These are phyloP conservation scores for Saturnispora sekii DNA, from an alignment of 805 yeast species.

Conservation along the genomic window DNA sequence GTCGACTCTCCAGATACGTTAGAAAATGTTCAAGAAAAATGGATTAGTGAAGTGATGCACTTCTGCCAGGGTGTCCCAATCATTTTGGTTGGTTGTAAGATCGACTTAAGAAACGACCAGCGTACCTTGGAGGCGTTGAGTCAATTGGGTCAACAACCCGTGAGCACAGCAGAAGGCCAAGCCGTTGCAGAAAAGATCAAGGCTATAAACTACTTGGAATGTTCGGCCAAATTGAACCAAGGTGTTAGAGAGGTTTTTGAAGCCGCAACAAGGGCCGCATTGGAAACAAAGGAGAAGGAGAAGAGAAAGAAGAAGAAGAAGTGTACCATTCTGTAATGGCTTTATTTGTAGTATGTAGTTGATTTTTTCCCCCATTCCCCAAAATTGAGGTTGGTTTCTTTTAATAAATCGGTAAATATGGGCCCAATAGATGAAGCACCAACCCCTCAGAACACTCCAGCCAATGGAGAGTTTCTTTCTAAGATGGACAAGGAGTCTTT, in stretches of 20 bases:
- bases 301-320: constrained; percentile 56
- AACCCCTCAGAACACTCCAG: constrained; percentile 97
- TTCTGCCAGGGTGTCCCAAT: constrained; percentile 93
- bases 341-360: not conserved
- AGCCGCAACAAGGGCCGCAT: constrained; percentile 86
- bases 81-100: constrained; percentile 85
- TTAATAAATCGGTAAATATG: not conserved
- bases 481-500: constrained; percentile 34
- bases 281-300: constrained; percentile 51
- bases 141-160: constrained; percentile 72
- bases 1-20: constrained; percentile 86
- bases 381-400: not conserved
- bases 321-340: constrained; percentile 55
- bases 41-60: constrained; percentile 90
- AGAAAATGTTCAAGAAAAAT: constrained; percentile 89
- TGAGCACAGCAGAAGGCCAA: constrained; percentile 73
- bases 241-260: constrained; percentile 92
- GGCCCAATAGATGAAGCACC: constrained; percentile 51
- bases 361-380: not conserved
- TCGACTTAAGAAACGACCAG: constrained; percentile 78
- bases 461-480: constrained; percentile 66
- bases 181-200: constrained; percentile 84
- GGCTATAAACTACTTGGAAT: constrained; percentile 78
- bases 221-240: constrained; percentile 85
- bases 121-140: constrained; percentile 65